A percentile compares a stretch with the other conserved stretches of the same genome.
Conservation (phyloP, 169 alveolate genomes). For the Plasmodium gonderi region DNA sequence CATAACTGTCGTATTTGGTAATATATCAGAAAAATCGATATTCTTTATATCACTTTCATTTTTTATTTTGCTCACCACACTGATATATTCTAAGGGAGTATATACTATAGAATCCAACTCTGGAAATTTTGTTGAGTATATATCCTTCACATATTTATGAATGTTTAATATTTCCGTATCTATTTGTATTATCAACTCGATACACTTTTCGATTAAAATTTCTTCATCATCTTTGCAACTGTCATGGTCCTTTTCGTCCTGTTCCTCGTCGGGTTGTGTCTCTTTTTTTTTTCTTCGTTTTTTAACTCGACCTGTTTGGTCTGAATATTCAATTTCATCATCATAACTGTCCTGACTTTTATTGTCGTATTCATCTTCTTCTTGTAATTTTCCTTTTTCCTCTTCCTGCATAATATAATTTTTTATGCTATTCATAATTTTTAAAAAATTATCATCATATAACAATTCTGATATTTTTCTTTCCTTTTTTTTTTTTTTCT, state of each 20-base stretch:
- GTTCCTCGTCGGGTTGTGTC: neutral
- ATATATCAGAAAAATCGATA: conserved; percentile 84
- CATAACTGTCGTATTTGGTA: conserved; percentile 91
- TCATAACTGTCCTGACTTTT: too few species aligned
- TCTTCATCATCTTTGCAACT: conserved; percentile 72
- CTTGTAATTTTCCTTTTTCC: neutral
- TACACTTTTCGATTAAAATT: conserved; percentile 84
- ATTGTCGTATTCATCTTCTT: too few species aligned
- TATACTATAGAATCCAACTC: conserved; percentile 90
- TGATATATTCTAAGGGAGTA: conserved; percentile 89
- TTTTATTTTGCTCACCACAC: conserved; percentile 88
- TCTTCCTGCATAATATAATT: conserved; percentile 35
- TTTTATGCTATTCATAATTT: conserved; percentile 29
- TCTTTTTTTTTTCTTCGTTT: neutral
- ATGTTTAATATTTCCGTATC: conserved; percentile 87
- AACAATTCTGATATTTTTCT: conserved; percentile 72
- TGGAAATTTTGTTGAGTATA: conserved; percentile 89
- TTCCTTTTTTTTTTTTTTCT: conserved; percentile 74
- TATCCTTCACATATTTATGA: conserved; percentile 87
- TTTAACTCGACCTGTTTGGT: conserved; percentile 12
- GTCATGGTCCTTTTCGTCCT: neutral
- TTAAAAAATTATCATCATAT: conserved; percentile 27
- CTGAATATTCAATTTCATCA: conserved; percentile 14
- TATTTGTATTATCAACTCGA: conserved; percentile 81
- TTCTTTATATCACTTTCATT: conserved; percentile 86